Percentiles rank a stretch among this genome's conserved stretches.
phyloP scores from a whole-genome alignment of 129 eudicot species.

The Artemisia argyi region DNA sequence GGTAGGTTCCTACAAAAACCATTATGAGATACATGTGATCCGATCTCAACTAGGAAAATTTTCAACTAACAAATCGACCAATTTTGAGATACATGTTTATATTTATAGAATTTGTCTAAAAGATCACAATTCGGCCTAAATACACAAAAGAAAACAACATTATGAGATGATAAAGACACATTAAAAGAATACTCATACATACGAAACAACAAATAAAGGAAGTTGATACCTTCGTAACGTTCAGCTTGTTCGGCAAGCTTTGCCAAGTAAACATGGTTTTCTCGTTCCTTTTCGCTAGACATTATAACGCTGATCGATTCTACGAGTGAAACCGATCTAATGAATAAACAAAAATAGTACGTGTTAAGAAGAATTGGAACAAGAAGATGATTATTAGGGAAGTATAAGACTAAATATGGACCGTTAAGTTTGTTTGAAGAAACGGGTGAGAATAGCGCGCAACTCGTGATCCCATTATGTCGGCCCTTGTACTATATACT shows the following conservation, averaged over 20 bases:
- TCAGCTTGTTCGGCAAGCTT: slow-evolving; percentile 99
- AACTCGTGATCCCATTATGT: slow-evolving; percentile 38
- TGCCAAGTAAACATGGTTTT: slow-evolving; percentile 90
- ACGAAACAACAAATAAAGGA: neutral
- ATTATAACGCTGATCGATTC: slow-evolving; percentile 36
- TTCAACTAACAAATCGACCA: no score
- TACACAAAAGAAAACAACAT: no score
- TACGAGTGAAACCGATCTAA: slow-evolving; percentile 19
- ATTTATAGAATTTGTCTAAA: no score
- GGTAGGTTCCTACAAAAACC: no score
- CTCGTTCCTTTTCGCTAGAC: slow-evolving; percentile 88
- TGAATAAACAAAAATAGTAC: slow-evolving; percentile 2
- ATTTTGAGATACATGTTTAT: no score
- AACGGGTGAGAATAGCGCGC: slow-evolving; percentile 32
- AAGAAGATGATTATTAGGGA: slow-evolving; percentile 8
- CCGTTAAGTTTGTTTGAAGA: slow-evolving; percentile 8
- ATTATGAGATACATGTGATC: no score
- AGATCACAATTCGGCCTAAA: no score
- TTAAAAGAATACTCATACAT: neutral
- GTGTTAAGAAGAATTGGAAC: slow-evolving; percentile 2
- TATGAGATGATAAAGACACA: no score
- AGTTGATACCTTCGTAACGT: slow-evolving; percentile 72
- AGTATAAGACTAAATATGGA: neutral
- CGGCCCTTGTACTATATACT: slow-evolving; percentile 20
- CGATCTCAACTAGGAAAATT: no score